Base-by-base conservation (phyloP, 805 yeast species). In the Monosporozyma yasuniensis region DNA sequence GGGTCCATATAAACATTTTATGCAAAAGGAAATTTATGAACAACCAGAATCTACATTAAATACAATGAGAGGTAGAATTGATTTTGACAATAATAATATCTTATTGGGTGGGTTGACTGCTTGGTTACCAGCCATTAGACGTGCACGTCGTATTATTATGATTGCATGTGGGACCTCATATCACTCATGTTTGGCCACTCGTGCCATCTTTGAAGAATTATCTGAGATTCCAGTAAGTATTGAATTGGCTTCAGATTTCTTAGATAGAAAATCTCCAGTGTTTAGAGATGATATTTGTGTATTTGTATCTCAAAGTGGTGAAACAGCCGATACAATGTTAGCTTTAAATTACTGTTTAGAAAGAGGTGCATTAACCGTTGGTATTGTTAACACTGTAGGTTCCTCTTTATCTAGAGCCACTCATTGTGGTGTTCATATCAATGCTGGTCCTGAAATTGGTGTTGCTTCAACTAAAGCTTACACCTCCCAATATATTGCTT, bases 91-190 rank as follows among this genome's bases (percentile, higher is more conserved):
- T 66, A 76, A 77, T 60, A 74, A 72, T 42, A 84, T 93, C 58
- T 85, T 79, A 57, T 76, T 93, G 53, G 99, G 99, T 64, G 99
- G 99, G 39, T 77, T 93, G 63, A 80, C 84, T 59, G 76, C 84
- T 14, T 87, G 83, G 78, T 74, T 93, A 55, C 81, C 93, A 27
- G 86, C 93, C 44, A 87, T 93, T 55, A 81, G 98, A 72, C 81
- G 96, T 64, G 89, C 96, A 60, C 82, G 97, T 72, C 81, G 99
- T 71, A 78, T 93, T 61, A 87, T 90, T 52, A 93, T 93, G 98
- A 87, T 93, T 72, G 99, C 99, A 1, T 93, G 99, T 73, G 99
- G 99, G 73, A 93, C 99, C 6, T 93, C 99, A 0, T 93, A 90
- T 67, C 99, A 93, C 72, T 93, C 99, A 16, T 93, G 99, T 75